Evolutionary conservation across 495 filamentous ascomycete genomes (phyloP).

Genomic region (Pyrenula aspistea): DNA sequence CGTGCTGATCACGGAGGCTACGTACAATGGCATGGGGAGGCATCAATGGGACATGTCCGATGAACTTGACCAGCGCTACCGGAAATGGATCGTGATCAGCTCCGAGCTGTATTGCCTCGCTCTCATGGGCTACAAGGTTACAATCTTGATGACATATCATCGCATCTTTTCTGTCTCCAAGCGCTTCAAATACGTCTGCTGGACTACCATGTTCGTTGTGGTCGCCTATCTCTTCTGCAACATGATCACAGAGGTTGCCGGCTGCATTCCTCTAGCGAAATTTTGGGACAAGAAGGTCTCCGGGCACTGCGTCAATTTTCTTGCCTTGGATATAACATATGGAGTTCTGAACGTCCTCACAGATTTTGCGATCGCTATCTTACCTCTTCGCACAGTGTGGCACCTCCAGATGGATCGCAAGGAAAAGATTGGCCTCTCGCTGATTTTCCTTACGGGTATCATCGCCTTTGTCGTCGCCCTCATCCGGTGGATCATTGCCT

Average conservation of each 20-base stretch:
- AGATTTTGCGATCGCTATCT: slow-evolving; percentile 15
- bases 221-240: slow-evolving; percentile 28
- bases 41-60: neutral
- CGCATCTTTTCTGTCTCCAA: slow-evolving; percentile 23
- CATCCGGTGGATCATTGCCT: slow-evolving; percentile 20
- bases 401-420: slow-evolving; percentile 12
- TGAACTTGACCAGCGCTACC: neutral
- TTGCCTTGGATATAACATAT: slow-evolving; percentile 15
- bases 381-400: slow-evolving; percentile 19
- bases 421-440: slow-evolving; percentile 19
- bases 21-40: slow-evolving; percentile 3
- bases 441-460: slow-evolving; percentile 20
- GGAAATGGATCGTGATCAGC: slow-evolving; percentile 21
- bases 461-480: slow-evolving; percentile 25
- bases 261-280: slow-evolving; percentile 24
- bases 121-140: slow-evolving; percentile 26
- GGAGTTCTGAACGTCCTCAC: slow-evolving; percentile 16
- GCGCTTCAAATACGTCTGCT: slow-evolving; percentile 24
- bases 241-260: slow-evolving; percentile 23
- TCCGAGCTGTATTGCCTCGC: slow-evolving; percentile 23
- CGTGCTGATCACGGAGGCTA: slow-evolving; percentile 10
- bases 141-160: slow-evolving; percentile 25
- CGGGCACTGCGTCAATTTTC: slow-evolving; percentile 24
- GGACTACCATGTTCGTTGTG: slow-evolving; percentile 25
- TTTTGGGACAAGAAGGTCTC: slow-evolving; percentile 18